These are phyloP conservation scores for Multifurca ochricompacta DNA, from an alignment of 768 basidiomycete species.

Conservation along the genomic window DNA sequence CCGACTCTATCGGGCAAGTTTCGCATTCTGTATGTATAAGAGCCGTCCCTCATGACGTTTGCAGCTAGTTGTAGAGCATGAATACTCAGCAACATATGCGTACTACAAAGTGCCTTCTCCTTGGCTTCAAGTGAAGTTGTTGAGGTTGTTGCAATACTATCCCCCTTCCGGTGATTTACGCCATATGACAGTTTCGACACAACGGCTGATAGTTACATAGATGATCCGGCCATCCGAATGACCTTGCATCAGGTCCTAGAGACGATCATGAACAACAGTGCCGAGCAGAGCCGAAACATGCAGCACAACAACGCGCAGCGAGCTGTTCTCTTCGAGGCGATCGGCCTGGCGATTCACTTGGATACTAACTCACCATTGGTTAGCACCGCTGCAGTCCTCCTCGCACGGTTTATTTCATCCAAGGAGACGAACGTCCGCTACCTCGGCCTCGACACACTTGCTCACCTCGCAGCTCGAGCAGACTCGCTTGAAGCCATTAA, in stretches of 20 bases:
- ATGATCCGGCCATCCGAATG: slow-evolving; percentile 72
- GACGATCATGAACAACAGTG: slow-evolving; percentile 84
- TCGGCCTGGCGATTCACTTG: slow-evolving; percentile 90
- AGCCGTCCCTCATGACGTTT: not conserved
- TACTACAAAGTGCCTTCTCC: slow-evolving; percentile 98
- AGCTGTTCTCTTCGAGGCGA: slow-evolving; percentile 97
- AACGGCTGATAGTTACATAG: slow-evolving; percentile 33
- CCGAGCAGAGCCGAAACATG: slow-evolving; percentile 87
- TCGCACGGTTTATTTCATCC: slow-evolving; percentile 93
- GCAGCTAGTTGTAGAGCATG: slow-evolving; percentile 85
- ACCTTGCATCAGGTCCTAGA: slow-evolving; percentile 79
- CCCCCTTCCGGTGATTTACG: slow-evolving; percentile 73
- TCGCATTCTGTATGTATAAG: not conserved
- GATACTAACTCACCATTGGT: slow-evolving; percentile 89
- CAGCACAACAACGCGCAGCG: slow-evolving; percentile 99
- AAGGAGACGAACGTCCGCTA: slow-evolving; percentile 99
- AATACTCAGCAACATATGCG: slow-evolving; percentile 82
- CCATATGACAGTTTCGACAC: not conserved
- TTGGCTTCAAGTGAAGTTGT: slow-evolving; percentile 94
- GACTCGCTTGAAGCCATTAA: slow-evolving; percentile 91
- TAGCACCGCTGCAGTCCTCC: slow-evolving; percentile 76
- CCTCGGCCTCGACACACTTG: slow-evolving; percentile 96
- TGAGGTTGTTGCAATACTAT: slow-evolving; percentile 91
- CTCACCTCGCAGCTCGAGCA: slow-evolving; percentile 90
- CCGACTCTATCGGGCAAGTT: slow-evolving; percentile 63